phyloP scores from a whole-genome alignment of 371 early-diverging fungal genomes.

The Conidiobolus incongruus region DNA sequence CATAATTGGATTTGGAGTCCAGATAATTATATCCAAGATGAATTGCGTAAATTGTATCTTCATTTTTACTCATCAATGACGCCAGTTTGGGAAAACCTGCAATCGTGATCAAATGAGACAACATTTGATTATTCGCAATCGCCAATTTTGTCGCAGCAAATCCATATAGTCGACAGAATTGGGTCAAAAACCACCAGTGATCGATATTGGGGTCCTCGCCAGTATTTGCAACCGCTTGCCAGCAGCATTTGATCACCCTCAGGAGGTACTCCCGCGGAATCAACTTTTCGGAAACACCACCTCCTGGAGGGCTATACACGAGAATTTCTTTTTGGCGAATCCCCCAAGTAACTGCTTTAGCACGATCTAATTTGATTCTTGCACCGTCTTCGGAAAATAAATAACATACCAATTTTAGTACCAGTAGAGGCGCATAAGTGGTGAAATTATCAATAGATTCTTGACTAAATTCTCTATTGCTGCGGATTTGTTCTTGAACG shows the following conservation, averaged over 20 bases:
- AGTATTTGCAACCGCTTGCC: constrained; percentile 1
- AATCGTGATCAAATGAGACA: constrained; percentile 3
- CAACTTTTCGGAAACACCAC: not conserved
- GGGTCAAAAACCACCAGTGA: not conserved
- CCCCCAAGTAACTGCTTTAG: not conserved
- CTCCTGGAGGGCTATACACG: not conserved
- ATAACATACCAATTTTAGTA: not conserved
- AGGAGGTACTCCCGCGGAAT: not conserved
- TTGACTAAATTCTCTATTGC: too few relatives aligned
- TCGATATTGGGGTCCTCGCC: not conserved
- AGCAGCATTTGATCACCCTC: constrained; percentile 1
- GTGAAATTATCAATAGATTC: too few relatives aligned
- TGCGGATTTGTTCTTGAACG: too few relatives aligned
- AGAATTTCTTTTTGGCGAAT: not conserved
- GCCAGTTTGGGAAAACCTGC: not conserved
- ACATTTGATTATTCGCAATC: constrained; percentile 11
- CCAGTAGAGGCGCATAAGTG: not conserved
- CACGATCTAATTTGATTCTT: not conserved
- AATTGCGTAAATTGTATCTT: constrained; percentile 3
- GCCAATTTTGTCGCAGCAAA: constrained; percentile 6
- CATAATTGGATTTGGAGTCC: not conserved
- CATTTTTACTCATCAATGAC: not conserved
- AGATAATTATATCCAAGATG: not conserved
- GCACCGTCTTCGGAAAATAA: constrained; percentile 2
- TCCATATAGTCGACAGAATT: constrained; percentile 3